Evolutionary conservation across 1,139 yeast species (phyloP).

Genomic region (Magnusiomyces ingens): DNA sequence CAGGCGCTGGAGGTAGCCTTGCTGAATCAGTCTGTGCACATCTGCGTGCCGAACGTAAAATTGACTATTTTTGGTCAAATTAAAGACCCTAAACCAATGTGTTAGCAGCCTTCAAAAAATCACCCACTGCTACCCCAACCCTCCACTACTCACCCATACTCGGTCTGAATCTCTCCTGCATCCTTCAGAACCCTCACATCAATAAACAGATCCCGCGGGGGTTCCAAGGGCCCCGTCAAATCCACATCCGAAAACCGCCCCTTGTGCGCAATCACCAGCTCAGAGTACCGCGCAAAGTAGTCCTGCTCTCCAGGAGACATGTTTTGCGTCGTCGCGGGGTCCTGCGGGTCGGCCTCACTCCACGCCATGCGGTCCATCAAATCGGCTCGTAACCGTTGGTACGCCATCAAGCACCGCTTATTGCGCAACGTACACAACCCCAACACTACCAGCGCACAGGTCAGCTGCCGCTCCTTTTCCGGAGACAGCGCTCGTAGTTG

Average conservation of each 20-base stretch:
- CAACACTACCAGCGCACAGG: constrained; percentile 77
- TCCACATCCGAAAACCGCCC: constrained; percentile 82
- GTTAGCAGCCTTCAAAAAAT: background rate
- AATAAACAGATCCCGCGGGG: constrained; percentile 85
- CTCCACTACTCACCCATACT: constrained; percentile 60
- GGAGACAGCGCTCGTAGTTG: constrained; percentile 40
- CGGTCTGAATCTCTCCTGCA: constrained; percentile 97
- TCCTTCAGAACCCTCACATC: constrained; percentile 90
- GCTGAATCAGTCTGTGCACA: constrained; percentile 88
- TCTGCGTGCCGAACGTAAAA: constrained; percentile 91
- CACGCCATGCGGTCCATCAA: constrained; percentile 66
- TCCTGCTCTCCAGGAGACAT: constrained; percentile 76
- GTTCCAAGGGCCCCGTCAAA: constrained; percentile 76
- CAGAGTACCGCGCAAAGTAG: constrained; percentile 64
- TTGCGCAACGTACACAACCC: constrained; percentile 77
- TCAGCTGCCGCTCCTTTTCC: constrained; percentile 30
- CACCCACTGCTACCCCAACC: no score
- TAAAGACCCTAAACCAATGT: constrained; percentile 49
- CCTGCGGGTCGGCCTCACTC: constrained; percentile 41
- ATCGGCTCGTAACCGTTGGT: constrained; percentile 64
- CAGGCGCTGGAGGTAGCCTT: constrained; percentile 81
- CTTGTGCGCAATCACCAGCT: constrained; percentile 66
- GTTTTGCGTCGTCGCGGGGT: constrained; percentile 38
- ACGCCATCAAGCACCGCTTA: constrained; percentile 81
- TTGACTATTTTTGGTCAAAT: constrained; percentile 90